Evolutionary conservation across 331 rosid species (phyloP).

Genomic region (Acacia pycnantha): DNA sequence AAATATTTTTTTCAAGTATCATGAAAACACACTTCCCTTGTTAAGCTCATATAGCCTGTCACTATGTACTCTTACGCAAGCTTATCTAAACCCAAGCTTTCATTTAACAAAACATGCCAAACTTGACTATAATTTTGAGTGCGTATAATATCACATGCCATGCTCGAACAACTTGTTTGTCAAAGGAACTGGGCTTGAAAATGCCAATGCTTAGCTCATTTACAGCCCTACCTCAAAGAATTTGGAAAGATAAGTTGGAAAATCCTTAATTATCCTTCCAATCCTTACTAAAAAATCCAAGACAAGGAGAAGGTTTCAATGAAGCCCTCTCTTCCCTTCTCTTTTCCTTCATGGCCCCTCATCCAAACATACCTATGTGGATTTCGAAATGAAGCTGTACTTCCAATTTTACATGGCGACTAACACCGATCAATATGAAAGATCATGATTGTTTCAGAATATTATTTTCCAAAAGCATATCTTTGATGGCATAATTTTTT

Average conservation of each 20-base stretch:
- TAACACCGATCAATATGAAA: background rate
- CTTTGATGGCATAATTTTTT: background rate
- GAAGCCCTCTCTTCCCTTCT: background rate
- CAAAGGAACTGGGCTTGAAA: background rate
- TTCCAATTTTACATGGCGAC: background rate
- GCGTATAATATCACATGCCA: too few relatives aligned
- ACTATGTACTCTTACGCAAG: too few relatives aligned
- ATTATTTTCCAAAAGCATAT: background rate
- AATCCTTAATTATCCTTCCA: background rate
- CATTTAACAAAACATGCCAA: too few relatives aligned
- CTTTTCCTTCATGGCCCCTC: background rate
- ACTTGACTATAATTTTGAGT: too few relatives aligned
- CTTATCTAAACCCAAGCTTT: too few relatives aligned
- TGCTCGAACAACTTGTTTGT: too few relatives aligned
- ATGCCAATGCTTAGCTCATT: background rate
- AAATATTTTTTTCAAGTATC: too few relatives aligned
- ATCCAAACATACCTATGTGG: background rate
- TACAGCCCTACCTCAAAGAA: background rate
- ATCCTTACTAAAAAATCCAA: background rate
- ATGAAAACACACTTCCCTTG: too few relatives aligned
- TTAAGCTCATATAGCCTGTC: too few relatives aligned
- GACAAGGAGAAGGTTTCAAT: background rate
- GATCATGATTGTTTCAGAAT: background rate
- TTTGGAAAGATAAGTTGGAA: background rate
- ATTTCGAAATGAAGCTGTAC: background rate